Evolutionary conservation across 257 asterid genomes (phyloP), one percentile per base, ranked within the genome.

Genomic region (Galeopsis tetrahit): DNA sequence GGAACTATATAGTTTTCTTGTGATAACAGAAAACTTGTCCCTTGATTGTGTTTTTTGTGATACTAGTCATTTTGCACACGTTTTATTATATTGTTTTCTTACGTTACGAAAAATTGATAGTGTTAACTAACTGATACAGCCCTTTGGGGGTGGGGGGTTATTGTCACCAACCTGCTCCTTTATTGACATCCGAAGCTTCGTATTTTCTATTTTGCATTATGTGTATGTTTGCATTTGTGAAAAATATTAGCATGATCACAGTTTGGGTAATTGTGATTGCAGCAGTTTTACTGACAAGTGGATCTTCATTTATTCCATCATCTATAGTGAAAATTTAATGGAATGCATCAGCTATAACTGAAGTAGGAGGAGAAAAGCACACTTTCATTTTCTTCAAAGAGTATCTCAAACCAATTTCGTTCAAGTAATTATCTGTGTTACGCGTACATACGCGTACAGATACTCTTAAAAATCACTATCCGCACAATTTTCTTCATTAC

Each of bases 401-500:
- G 49, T 42, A 53, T 57, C 61, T 55, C 35, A 52, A 65, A 56
- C 60, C 72, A 55, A 14, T 66, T 66, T 58, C 10, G 68, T 46
- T 48, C 62, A 6, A 8, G 64, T 60, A 75, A 60, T 61, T 68
- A 62, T 28, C 73, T 68, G 53, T 9, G 28, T 21, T 21, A 21
- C 28, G 28, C 28, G 34, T 67, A 59, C 8, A 28, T 21, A 21
- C 28, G 28, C 28, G 34, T 67, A 59, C 8, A 28, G 14, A 44
- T 46, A 59, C 73, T 13, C 70, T 10, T 69, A 28, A 44, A 75
- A 39, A 32, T 68, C 75, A 75, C 70, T 75, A 59, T 10, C n/a
- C 52, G 61, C 49, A 68, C 49, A 38, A 6, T 56, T 75, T 31
- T 51, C 70, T 39, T 32, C 21, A 6, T n/a, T 15, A 6, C 40